Base-by-base conservation (phyloP, 2,329 filamentous ascomycete species). In the Sodiomyces alkalinus region DNA sequence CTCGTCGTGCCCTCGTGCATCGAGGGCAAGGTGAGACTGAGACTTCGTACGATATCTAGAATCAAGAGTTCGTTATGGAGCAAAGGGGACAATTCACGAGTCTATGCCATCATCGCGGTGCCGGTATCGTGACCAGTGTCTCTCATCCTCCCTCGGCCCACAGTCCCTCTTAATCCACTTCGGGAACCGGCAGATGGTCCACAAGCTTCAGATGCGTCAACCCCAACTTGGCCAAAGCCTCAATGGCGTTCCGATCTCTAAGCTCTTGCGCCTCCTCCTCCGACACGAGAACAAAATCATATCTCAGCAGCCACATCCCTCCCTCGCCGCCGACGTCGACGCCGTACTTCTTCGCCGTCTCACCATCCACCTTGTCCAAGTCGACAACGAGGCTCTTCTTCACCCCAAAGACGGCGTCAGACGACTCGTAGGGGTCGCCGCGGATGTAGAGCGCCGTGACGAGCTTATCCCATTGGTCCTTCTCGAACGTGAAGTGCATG, bases 401-500 rank as follows among this genome's bases (percentile, higher is more conserved):
- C 32, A 92, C 81, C 13, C 82, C 82, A 41, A 92, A 92, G 2
- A 92, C 82, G 0, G 81, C 80, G 45, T 92, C 82, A 0, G 77
- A 80, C 1, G 71, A 80, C 55, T 87, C 80, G 46, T 87, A 90
- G 1, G 77, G 78, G 41, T 87, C 80, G 25, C 73, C 74, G 3
- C 77, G 70, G 30, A 86, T 58, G 44, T 87, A 92, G 0, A 92
- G 57, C 0, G 81, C 79, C 80, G 82, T 92, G 45, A 90, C 77
- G 42, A 92, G 53, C 47, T 77, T 69, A 56, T 92, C 82, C 56
- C 69, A 85, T 0, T 80, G 79, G 19, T 62, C 51, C 58, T 82
- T 85, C 46, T 76, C 71, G 54, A 92, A 85, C 80, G 92, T 90
- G 43, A 90, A 90, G 51, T 90, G 81, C 62, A 87, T 68, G 50